Evolutionary conservation across 2,329 filamentous ascomycete genomes (phyloP).

Genomic region (Talaromyces islandicus): DNA sequence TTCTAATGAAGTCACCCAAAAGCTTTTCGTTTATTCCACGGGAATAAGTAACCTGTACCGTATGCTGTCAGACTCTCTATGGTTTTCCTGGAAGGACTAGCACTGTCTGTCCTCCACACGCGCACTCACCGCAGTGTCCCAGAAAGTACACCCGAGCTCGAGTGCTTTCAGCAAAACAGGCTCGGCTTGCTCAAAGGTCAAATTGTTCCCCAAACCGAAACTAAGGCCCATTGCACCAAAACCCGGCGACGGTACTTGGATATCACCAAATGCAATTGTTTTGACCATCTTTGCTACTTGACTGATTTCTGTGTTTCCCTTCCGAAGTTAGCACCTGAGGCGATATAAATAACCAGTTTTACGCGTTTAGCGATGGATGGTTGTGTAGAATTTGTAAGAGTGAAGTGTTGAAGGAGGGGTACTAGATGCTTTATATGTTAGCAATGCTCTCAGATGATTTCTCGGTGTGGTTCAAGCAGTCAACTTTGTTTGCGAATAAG

Average conservation of each 20-base stretch:
- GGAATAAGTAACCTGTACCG: conserved; percentile 38
- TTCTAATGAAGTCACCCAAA: conserved; percentile 46
- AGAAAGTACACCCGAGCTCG: conserved; percentile 42
- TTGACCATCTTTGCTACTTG: conserved; percentile 28
- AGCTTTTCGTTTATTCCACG: conserved; percentile 47
- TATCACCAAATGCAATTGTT: conserved; percentile 34
- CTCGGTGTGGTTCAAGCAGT: background rate
- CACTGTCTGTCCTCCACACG: background rate
- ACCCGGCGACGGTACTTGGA: conserved; percentile 38
- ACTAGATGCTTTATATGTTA: background rate
- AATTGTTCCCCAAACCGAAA: conserved; percentile 37
- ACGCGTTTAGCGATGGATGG: background rate
- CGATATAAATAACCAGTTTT: too few species aligned
- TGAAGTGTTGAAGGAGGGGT: background rate
- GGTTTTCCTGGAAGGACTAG: background rate
- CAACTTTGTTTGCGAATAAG: background rate
- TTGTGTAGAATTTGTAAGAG: background rate
- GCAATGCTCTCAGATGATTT: background rate
- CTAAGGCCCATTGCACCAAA: conserved; percentile 49
- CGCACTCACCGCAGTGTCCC: conserved; percentile 41
- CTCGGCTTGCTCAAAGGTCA: conserved; percentile 42
- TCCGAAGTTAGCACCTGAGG: background rate
- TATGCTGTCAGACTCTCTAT: background rate
- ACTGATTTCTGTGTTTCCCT: background rate
- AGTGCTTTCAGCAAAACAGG: conserved; percentile 46